Evolutionary conservation across 192 early-diverging fungal species (phyloP).

Genomic region (Umbelopsis ramanniana): DNA sequence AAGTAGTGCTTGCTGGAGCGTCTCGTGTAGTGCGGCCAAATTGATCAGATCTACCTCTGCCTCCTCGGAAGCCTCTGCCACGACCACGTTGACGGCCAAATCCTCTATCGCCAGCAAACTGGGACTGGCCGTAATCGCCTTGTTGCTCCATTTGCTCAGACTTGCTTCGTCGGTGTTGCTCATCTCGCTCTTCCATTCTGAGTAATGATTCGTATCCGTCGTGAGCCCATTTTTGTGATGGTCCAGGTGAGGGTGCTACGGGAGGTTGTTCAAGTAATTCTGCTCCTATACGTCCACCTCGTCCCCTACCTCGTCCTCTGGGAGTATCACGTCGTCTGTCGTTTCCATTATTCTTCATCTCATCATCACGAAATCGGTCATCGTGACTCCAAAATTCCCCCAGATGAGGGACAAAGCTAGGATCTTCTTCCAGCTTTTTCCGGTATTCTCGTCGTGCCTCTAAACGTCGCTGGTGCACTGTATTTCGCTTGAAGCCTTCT

Average conservation of each 20-base stretch:
- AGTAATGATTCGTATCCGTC: conserved; percentile 56
- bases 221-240: conserved; percentile 48
- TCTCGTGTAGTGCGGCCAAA: background rate
- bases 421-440: conserved; percentile 58
- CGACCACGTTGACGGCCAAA: conserved; percentile 3
- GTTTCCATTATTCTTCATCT: conserved; percentile 48
- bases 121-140: background rate
- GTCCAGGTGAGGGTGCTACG: background rate
- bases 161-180: conserved; percentile 7
- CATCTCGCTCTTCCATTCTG: conserved; percentile 46
- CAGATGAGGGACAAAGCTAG: conserved; percentile 59
- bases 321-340: conserved; percentile 15
- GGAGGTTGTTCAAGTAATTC: too few species aligned
- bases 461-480: conserved; percentile 23
- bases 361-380: conserved; percentile 57
- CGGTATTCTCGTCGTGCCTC: conserved; percentile 56
- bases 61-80: conserved; percentile 4
- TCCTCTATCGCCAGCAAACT: background rate
- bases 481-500: background rate
- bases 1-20: too few species aligned
- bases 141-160: background rate
- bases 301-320: conserved; percentile 9
- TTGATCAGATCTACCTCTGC: background rate
- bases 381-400: conserved; percentile 64
- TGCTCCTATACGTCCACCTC: background rate